Base-by-base conservation (phyloP, 169 alveolate genomes). In the Prorocentrum cordatum region DNA sequence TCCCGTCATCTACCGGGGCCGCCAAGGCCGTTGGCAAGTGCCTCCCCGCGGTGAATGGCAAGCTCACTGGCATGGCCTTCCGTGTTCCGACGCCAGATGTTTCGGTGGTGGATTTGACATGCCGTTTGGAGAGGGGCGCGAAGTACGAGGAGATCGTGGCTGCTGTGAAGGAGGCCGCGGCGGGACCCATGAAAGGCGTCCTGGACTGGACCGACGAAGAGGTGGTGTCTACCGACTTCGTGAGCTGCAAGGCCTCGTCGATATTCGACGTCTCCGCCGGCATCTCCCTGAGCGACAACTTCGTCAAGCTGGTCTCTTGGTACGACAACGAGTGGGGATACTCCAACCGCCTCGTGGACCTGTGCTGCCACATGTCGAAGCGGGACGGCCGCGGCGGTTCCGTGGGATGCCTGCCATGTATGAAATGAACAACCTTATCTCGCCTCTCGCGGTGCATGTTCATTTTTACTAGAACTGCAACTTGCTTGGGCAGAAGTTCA, bases 201-300 rank as follows among this genome's bases (percentile, higher is more conserved):
- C 72, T 75, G 32, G 86, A 72, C 62, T 75, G 33, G 61, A 75
- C 86, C 18, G 86, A 75, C 24, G 73, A 75, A 77, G 98, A 96
- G 83, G 99, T 97, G 54, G 99, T 97, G 33, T 97, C 99, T 66
- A 92, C 95, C 59, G 99, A 98, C 94, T 97, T 97, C 95, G 95
- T 96, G 62, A 97, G 96, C 92, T 98, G 95, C 95, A 94, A 94
- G 85, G 92, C 95, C 92, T 97, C 99, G 70, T 96, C 99, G 73
- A 97, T 97, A 79, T 96, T 98, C 93, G 99, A 98, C 83, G 94
- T 96, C n/a, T n/a, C n/a, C 91, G 99, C 99, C 36, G 99, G 99
- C 70, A 96, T 98, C 83, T 96, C 97, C 50, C 96, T 98, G 73
- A 97, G 95, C 95, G 97, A 96, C 92, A 95, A 95, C 91, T 98